phyloP scores from a whole-genome alignment of 108 stramenopile species.

The Skeletonema grethae region DNA sequence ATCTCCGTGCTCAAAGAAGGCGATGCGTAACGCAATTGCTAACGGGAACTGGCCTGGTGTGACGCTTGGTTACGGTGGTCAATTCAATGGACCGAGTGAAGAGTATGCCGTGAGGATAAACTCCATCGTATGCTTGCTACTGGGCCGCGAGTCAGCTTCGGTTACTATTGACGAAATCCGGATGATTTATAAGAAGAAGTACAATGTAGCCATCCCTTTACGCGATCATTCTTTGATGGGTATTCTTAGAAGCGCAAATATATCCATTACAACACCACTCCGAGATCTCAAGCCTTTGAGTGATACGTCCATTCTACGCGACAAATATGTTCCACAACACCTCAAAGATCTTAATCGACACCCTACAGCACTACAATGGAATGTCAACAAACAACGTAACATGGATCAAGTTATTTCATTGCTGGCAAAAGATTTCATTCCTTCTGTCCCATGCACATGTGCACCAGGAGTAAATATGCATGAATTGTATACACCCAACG shows the following conservation, averaged over 20 bases:
- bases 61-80: background rate
- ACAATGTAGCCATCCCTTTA: background rate
- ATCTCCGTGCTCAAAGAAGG: background rate
- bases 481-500: background rate
- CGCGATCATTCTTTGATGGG: background rate
- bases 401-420: constrained; percentile 23
- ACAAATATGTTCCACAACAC: constrained; percentile 20
- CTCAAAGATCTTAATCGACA: constrained; percentile 7
- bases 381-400: background rate
- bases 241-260: background rate
- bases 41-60: background rate
- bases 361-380: background rate
- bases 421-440: constrained; percentile 34
- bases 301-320: background rate
- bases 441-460: constrained; percentile 31
- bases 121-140: background rate
- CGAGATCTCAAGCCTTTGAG: background rate
- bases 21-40: background rate
- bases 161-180: background rate
- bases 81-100: background rate
- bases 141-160: background rate
- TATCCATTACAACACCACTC: too few relatives aligned
- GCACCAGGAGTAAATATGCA: background rate
- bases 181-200: background rate
- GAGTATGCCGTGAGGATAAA: background rate